A percentile compares a stretch with the other conserved stretches of the same genome.
These are phyloP conservation scores for Murraya koenigii DNA, from an alignment of 345 rosid genomes.

Conservation along the genomic window DNA sequence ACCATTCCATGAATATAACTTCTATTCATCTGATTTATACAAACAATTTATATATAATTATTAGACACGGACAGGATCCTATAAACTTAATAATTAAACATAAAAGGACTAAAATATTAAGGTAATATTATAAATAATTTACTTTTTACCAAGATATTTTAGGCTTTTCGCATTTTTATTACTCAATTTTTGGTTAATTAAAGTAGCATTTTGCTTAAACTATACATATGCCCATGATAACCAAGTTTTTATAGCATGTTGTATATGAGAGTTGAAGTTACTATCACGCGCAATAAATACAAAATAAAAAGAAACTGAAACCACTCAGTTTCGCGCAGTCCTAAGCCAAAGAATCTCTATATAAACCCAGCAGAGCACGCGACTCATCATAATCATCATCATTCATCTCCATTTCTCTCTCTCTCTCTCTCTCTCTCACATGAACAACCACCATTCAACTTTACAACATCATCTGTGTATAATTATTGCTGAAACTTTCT, in stretches of 20 bases:
- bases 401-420: too few species aligned
- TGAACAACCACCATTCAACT: not conserved
- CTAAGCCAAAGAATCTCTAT: not conserved
- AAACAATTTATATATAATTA: not conserved
- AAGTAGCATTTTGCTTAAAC: too few species aligned
- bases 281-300: not conserved
- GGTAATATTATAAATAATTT: too few species aligned
- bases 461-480: not conserved
- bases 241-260: too few species aligned
- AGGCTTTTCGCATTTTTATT: too few species aligned
- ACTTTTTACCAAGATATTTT: too few species aligned
- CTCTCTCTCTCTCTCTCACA: not conserved
- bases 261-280: not conserved
- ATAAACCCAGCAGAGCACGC: not conserved
- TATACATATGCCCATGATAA: too few species aligned
- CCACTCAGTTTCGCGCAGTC: not conserved
- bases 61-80: not conserved
- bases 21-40: too few species aligned
- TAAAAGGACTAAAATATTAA: too few species aligned
- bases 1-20: not conserved
- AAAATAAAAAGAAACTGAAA: not conserved
- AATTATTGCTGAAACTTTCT: too few species aligned
- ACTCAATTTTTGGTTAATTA: too few species aligned
- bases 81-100: not conserved
- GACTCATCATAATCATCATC: not conserved